Evolutionary conservation across 2,329 filamentous ascomycete species (phyloP).

Genomic region (Stromatinia cepivora): DNA sequence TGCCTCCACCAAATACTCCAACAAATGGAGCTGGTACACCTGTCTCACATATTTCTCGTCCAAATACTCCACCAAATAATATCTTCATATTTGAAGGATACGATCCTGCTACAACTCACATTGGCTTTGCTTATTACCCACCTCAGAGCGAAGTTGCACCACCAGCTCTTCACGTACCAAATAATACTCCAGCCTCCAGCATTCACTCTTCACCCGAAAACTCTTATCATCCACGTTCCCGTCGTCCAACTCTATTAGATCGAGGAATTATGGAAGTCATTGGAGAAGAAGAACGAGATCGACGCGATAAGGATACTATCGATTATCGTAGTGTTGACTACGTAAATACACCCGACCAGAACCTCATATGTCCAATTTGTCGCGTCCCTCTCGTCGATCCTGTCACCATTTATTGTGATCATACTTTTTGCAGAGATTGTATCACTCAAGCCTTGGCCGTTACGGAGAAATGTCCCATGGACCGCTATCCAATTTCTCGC

Average conservation of each 20-base stretch:
- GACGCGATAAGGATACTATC: slow-evolving; percentile 23
- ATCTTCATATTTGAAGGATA: slow-evolving; percentile 18
- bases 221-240: slow-evolving; percentile 7
- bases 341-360: slow-evolving; percentile 42
- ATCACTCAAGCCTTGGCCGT: slow-evolving; percentile 48
- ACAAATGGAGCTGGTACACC: slow-evolving; percentile 17
- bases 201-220: slow-evolving; percentile 15
- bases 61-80: slow-evolving; percentile 5
- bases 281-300: slow-evolving; percentile 15
- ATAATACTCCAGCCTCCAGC: slow-evolving; percentile 18
- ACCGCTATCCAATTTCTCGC: slow-evolving; percentile 49
- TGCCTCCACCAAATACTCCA: slow-evolving; percentile 28
- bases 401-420: slow-evolving; percentile 62
- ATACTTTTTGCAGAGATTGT: slow-evolving; percentile 64
- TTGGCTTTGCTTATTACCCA: slow-evolving; percentile 16
- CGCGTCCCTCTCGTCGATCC: slow-evolving; percentile 61
- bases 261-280: slow-evolving; percentile 18
- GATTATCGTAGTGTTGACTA: slow-evolving; percentile 44
- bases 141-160: slow-evolving; percentile 1
- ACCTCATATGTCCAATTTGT: slow-evolving; percentile 50
- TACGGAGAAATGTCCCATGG: slow-evolving; percentile 56
- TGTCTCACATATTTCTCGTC: slow-evolving; percentile 14
- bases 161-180: slow-evolving; percentile 7
- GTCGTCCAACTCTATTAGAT: slow-evolving; percentile 13
- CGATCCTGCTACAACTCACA: slow-evolving; percentile 19